Evolutionary conservation across 1,139 yeast genomes (phyloP).

Genomic region (Kluyveromyces sp.): DNA sequence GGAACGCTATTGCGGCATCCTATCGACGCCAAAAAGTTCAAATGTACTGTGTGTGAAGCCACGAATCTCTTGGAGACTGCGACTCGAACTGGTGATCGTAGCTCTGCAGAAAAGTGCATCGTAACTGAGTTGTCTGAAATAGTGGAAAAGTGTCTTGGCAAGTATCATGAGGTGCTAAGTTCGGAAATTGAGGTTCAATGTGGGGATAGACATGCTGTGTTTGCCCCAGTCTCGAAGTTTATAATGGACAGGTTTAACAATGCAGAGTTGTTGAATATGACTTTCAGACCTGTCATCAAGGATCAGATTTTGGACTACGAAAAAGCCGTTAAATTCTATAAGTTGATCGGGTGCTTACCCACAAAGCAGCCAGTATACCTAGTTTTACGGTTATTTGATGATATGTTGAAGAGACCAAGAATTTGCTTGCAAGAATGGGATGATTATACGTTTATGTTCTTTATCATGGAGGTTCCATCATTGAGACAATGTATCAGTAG

Average conservation of each 20-base stretch:
- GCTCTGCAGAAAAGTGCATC: neutral
- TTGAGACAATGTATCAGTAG: slow-evolving; percentile 41
- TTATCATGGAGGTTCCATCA: slow-evolving; percentile 58
- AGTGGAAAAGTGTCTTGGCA: neutral
- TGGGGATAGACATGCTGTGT: slow-evolving; percentile 16
- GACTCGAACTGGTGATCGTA: no score
- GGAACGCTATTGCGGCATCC: slow-evolving; percentile 52
- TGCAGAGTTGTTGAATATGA: slow-evolving; percentile 39
- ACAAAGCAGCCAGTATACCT: slow-evolving; percentile 52
- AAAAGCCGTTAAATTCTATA: slow-evolving; percentile 41
- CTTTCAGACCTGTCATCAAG: slow-evolving; percentile 38
- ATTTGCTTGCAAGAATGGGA: slow-evolving; percentile 38
- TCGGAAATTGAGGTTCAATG: no score
- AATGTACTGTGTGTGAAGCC: slow-evolving; percentile 52
- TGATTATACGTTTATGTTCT: slow-evolving; percentile 32
- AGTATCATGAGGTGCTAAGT: neutral
- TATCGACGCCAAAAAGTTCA: slow-evolving; percentile 39
- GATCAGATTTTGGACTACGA: slow-evolving; percentile 35
- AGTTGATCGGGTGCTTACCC: slow-evolving; percentile 43
- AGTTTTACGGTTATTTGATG: slow-evolving; percentile 44
- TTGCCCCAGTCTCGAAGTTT: slow-evolving; percentile 45
- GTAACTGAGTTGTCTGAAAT: neutral
- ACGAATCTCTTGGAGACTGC: slow-evolving; percentile 26
- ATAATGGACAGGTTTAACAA: slow-evolving; percentile 40
- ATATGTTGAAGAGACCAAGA: slow-evolving; percentile 42